Evolutionary conservation across 305 asterid species (phyloP).

Genomic region (Andrographis paniculata): DNA sequence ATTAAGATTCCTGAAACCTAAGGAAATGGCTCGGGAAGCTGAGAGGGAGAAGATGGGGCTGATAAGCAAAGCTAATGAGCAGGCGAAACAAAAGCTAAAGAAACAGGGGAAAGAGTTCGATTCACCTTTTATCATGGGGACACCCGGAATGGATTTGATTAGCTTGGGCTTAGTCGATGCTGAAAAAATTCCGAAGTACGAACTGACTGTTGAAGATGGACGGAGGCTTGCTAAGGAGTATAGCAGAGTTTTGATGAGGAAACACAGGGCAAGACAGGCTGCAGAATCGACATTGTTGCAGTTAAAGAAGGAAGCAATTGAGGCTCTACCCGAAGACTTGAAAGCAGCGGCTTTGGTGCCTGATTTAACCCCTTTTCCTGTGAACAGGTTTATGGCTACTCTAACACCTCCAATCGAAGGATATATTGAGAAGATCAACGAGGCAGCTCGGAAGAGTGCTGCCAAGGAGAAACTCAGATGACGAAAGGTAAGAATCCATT

Average conservation of each 20-base stretch:
- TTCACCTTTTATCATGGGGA: constrained; percentile 47
- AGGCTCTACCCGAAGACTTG: constrained; percentile 70
- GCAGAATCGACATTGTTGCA: constrained; percentile 57
- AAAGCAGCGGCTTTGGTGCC: constrained; percentile 77
- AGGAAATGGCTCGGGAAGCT: constrained; percentile 62
- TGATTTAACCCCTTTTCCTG: constrained; percentile 64
- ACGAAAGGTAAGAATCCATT: too few species aligned
- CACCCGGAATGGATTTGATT: constrained; percentile 77
- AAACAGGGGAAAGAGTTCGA: constrained; percentile 37
- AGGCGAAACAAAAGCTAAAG: constrained; percentile 53
- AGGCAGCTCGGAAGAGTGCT: constrained; percentile 65
- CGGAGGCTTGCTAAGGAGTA: constrained; percentile 77
- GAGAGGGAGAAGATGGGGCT: constrained; percentile 83
- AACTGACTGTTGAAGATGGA: constrained; percentile 80
- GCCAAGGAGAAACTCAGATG: constrained; percentile 70
- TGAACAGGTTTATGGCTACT: constrained; percentile 65
- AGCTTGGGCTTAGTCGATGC: constrained; percentile 71
- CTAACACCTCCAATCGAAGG: constrained; percentile 94
- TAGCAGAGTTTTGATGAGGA: constrained; percentile 79
- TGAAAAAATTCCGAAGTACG: constrained; percentile 71
- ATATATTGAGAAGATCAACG: constrained; percentile 67
- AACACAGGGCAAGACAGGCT: constrained; percentile 78
- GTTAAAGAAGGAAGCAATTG: constrained; percentile 75
- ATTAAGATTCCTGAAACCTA: constrained; percentile 58
- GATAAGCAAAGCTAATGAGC: constrained; percentile 55